Conservation (phyloP, 257 asterid genomes). For the Solanum pennellii region DNA sequence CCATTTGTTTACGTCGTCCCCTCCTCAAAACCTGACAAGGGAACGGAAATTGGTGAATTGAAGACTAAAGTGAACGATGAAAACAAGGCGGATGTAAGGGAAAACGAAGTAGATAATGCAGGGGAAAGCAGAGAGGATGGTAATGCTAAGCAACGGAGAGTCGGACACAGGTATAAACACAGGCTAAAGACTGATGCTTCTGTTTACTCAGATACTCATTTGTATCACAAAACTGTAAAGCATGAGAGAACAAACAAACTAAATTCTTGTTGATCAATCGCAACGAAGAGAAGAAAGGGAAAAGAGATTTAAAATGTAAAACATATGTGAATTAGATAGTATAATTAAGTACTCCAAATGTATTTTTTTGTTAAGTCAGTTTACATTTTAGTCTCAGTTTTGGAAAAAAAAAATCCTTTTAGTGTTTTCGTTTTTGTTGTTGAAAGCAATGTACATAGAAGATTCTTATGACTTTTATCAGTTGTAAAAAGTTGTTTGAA, state of each 20-base stretch:
- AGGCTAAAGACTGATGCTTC: slow-evolving; percentile 22
- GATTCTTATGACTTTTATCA: background rate
- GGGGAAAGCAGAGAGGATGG: background rate
- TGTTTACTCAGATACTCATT: slow-evolving; percentile 37
- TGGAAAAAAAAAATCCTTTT: background rate
- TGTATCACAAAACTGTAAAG: slow-evolving; percentile 11
- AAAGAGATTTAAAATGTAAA: background rate
- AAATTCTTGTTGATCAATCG: background rate
- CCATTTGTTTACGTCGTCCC: slow-evolving; percentile 42
- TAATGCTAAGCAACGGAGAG: background rate
- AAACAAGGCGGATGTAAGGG: slow-evolving; percentile 1
- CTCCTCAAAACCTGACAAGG: slow-evolving; percentile 9
- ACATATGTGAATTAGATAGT: background rate
- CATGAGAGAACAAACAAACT: slow-evolving; percentile 3
- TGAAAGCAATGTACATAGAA: background rate
- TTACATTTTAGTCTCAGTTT: background rate
- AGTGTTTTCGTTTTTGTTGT: background rate
- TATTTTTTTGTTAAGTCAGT: background rate
- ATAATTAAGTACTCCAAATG: background rate
- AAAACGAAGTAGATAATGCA: background rate
- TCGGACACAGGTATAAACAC: slow-evolving; percentile 39
- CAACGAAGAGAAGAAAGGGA: background rate
- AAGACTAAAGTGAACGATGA: slow-evolving; percentile 1
- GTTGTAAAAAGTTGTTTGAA: background rate
- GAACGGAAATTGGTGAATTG: background rate